Evolutionary conservation across 139 green algal genomes (phyloP).

Genomic region (Tetraselmis striata): DNA sequence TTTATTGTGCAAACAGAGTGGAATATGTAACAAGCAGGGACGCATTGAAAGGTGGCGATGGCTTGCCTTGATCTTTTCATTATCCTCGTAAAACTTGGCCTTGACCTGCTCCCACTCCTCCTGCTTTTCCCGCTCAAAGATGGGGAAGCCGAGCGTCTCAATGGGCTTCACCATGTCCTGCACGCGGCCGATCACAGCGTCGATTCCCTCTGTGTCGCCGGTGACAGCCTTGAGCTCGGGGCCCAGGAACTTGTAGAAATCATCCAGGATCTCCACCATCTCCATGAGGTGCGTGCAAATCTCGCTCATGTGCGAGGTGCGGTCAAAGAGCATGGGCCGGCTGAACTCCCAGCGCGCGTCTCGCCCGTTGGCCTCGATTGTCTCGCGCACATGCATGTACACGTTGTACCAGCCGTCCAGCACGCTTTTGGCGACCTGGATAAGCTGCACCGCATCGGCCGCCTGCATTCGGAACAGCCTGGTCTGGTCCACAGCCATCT

Average conservation of each 20-base stretch:
- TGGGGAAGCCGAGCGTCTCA: constrained; percentile 49
- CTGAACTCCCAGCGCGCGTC: constrained; percentile 90
- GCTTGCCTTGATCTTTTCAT: constrained; percentile 39
- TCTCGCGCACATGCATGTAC: constrained; percentile 59
- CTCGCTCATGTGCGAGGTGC: constrained; percentile 77
- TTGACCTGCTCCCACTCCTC: constrained; percentile 58
- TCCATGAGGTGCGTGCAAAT: constrained; percentile 70
- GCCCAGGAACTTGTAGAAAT: constrained; percentile 86
- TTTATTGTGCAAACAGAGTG: too few species aligned
- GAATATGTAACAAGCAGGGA: too few species aligned
- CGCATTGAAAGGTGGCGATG: too few species aligned
- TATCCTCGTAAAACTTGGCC: constrained; percentile 61
- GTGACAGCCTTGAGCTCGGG: constrained; percentile 89
- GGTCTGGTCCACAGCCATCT: constrained; percentile 49
- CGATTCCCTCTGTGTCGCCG: constrained; percentile 60
- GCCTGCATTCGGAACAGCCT: constrained; percentile 13
- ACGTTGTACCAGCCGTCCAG: constrained; percentile 65
- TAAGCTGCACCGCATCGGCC: constrained; percentile 42
- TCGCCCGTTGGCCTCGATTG: constrained; percentile 72
- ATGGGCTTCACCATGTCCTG: constrained; percentile 73
- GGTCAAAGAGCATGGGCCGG: constrained; percentile 76
- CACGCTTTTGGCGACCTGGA: constrained; percentile 49
- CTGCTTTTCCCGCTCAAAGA: constrained; percentile 58
- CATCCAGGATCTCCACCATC: constrained; percentile 80
- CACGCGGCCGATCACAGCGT: constrained; percentile 66